Conservation (phyloP, 768 basidiomycete species). For the Tricholoma furcatifolium region DNA sequence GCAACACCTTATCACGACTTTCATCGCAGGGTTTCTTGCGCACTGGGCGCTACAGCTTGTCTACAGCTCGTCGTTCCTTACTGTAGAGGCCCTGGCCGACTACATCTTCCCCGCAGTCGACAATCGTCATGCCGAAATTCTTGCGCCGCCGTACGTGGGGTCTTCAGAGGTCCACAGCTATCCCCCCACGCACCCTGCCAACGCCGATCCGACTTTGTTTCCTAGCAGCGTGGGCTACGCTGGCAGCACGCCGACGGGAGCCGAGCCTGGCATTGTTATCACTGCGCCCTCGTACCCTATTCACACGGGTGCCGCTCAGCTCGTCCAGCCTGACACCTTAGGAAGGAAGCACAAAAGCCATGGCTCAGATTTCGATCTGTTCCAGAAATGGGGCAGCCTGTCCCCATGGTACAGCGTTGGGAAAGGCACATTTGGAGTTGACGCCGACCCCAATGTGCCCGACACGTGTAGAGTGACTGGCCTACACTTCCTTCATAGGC, state of each 20-base stretch:
- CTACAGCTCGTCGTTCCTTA: too few species aligned
- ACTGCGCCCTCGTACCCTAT: slow-evolving; percentile 80
- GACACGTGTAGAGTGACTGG: slow-evolving; percentile 70
- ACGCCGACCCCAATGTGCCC: slow-evolving; percentile 70
- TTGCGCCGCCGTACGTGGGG: slow-evolving; percentile 66
- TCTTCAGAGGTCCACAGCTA: slow-evolving; percentile 68
- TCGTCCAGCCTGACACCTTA: slow-evolving; percentile 45
- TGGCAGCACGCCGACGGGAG: slow-evolving; percentile 78
- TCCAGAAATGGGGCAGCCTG: slow-evolving; percentile 81
- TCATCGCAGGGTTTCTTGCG: too few species aligned
- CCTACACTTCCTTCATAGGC: slow-evolving; percentile 77
- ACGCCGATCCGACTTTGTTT: slow-evolving; percentile 68
- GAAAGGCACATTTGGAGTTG: slow-evolving; percentile 64
- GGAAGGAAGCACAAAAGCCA: slow-evolving; percentile 9
- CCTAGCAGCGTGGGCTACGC: slow-evolving; percentile 77
- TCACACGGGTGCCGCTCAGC: slow-evolving; percentile 66
- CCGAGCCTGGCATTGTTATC: slow-evolving; percentile 67
- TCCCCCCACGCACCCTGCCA: slow-evolving; percentile 77
- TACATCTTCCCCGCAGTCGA: neutral
- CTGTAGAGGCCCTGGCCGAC: too few species aligned
- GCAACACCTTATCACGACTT: too few species aligned
- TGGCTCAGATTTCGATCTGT: slow-evolving; percentile 53
- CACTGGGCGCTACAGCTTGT: too few species aligned
- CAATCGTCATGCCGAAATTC: slow-evolving; percentile 25
- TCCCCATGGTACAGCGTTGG: slow-evolving; percentile 84